phyloP scores from a whole-genome alignment of 2,329 filamentous ascomycete species.

The Botrytis sinoallii region DNA sequence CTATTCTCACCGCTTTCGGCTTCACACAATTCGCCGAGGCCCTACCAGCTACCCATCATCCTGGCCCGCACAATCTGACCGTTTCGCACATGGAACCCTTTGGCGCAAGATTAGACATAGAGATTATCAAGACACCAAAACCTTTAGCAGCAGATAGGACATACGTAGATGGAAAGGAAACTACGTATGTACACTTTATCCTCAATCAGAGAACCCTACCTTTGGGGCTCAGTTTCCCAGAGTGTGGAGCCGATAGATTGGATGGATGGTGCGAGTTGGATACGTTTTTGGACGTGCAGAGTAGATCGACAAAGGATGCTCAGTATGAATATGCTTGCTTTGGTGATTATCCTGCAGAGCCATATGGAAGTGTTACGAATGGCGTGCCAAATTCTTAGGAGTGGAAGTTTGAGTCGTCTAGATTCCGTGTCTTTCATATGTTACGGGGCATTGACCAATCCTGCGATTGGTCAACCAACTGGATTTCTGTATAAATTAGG shows the following conservation, averaged over 20 bases:
- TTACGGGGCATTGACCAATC: too few relatives aligned
- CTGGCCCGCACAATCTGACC: slow-evolving; percentile 58
- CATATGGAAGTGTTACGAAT: slow-evolving; percentile 50
- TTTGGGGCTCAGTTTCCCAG: slow-evolving; percentile 61
- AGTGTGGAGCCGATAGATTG: slow-evolving; percentile 58
- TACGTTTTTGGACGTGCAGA: slow-evolving; percentile 62
- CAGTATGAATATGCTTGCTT: slow-evolving; percentile 65
- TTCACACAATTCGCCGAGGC: slow-evolving; percentile 64
- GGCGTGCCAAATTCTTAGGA: slow-evolving; percentile 38
- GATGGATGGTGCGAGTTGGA: slow-evolving; percentile 77
- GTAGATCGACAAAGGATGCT: slow-evolving; percentile 55
- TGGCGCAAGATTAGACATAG: slow-evolving; percentile 69
- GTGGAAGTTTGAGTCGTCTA: neutral
- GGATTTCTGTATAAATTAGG: too few relatives aligned
- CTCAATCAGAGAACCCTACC: slow-evolving; percentile 73
- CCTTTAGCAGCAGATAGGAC: slow-evolving; percentile 56
- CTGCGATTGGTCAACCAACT: too few relatives aligned
- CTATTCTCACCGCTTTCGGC: slow-evolving; percentile 69
- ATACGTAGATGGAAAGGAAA: slow-evolving; percentile 48
- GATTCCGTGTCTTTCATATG: neutral
- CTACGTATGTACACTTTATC: slow-evolving; percentile 70
- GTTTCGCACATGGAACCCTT: slow-evolving; percentile 69
- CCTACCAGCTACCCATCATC: slow-evolving; percentile 54
- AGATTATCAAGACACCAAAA: slow-evolving; percentile 65
- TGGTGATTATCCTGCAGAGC: slow-evolving; percentile 50